These are phyloP conservation scores for Haplosporangium sp. DNA, from an alignment of 371 early-diverging fungal species.

Conservation along the genomic window DNA sequence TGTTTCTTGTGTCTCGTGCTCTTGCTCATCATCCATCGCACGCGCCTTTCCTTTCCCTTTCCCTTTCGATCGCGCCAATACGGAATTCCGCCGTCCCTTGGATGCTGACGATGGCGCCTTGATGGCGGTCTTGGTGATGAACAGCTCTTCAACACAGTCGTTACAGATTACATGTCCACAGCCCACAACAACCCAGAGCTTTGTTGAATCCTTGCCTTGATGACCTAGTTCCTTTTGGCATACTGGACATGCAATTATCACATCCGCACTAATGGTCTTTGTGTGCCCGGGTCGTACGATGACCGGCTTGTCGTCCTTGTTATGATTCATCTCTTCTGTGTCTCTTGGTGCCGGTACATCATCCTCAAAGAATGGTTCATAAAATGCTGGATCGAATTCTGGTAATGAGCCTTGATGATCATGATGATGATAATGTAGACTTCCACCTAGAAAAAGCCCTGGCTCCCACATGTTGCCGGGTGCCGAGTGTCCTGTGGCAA, in stretches of 20 bases:
- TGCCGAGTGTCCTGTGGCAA: background rate
- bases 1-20: background rate
- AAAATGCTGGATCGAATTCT: too few species aligned
- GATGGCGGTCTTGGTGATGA: slow-evolving; percentile 18
- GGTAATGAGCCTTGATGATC: too few species aligned
- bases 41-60: slow-evolving; percentile 40
- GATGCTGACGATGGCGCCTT: slow-evolving; percentile 9
- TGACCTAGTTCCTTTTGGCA: slow-evolving; percentile 34
- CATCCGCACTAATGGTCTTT: slow-evolving; percentile 7
- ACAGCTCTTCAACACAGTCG: slow-evolving; percentile 30
- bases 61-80: slow-evolving; percentile 2
- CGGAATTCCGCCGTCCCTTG: background rate
- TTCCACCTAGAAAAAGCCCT: too few species aligned
- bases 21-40: background rate
- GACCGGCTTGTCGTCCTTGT: background rate
- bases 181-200: slow-evolving; percentile 34
- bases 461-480: background rate
- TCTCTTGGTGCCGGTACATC: background rate
- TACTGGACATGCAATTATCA: slow-evolving; percentile 24
- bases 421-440: too few species aligned
- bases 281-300: slow-evolving; percentile 33
- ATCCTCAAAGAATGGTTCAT: too few species aligned
- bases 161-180: slow-evolving; percentile 48
- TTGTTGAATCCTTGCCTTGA: slow-evolving; percentile 11
- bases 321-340: background rate